A percentile compares a stretch with the other conserved stretches of the same genome.
phyloP scores from a whole-genome alignment of 179 eudicot genomes.

The Patellifolia procumbens region DNA sequence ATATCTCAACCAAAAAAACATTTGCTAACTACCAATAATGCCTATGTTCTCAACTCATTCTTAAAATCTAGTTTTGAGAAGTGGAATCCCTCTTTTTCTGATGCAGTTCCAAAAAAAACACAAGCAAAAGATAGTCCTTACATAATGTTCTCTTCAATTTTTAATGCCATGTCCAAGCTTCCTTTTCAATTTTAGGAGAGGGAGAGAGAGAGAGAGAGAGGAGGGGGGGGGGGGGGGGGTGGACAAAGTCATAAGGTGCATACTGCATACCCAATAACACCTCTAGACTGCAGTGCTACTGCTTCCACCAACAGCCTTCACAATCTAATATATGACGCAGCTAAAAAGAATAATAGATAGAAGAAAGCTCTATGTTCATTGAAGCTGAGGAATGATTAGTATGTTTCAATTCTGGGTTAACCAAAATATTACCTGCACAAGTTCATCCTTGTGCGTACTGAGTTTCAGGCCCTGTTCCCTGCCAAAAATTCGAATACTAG shows the following conservation, averaged over 20 bases:
- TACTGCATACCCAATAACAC: not conserved
- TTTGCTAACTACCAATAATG: no score
- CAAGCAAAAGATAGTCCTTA: not conserved
- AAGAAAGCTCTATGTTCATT: not conserved
- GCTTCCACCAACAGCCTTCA: not conserved
- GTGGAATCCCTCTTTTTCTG: no score
- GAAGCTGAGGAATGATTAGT: not conserved
- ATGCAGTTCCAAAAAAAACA: no score
- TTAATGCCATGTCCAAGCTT: not conserved
- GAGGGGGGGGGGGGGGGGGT: not conserved
- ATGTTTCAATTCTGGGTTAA: not conserved
- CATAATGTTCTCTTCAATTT: not conserved
- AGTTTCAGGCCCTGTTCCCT: slow-evolving; percentile 49
- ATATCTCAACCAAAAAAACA: no score
- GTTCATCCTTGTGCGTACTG: slow-evolving; percentile 40
- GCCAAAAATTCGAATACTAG: slow-evolving; percentile 56
- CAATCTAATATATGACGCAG: slow-evolving; percentile 9
- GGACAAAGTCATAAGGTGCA: not conserved
- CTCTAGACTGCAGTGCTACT: not conserved
- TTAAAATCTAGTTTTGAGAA: no score
- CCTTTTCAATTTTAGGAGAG: no score
- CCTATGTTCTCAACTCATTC: no score
- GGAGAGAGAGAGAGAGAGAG: no score
- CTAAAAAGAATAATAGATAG: not conserved
- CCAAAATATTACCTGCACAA: slow-evolving; percentile 56